These are phyloP conservation scores for Xanthoparmelia taractica DNA, from an alignment of 495 filamentous ascomycete genomes.

Conservation along the genomic window DNA sequence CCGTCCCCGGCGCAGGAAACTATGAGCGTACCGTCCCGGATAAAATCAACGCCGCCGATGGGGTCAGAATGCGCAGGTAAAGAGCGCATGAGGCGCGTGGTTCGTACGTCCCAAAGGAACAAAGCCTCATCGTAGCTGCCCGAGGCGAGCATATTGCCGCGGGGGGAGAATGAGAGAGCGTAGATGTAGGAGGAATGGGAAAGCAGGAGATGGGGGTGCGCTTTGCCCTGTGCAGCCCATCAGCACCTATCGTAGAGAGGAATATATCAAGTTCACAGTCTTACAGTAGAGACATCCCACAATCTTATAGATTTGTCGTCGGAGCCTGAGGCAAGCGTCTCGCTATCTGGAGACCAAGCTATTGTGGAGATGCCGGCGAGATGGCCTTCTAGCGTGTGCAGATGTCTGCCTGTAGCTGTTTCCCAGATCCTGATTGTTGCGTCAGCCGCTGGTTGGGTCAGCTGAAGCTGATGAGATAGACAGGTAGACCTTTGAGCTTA, in stretches of 20 bases:
- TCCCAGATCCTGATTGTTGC: conserved; percentile 87
- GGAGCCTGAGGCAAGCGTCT: conserved; percentile 78
- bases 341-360: conserved; percentile 82
- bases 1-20: conserved; percentile 85
- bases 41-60: conserved; percentile 87
- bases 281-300: conserved; percentile 69
- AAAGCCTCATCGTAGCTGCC: conserved; percentile 97
- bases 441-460: conserved; percentile 58
- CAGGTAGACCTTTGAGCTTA: conserved; percentile 32
- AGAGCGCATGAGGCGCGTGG: conserved; percentile 74
- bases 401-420: conserved; percentile 61
- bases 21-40: conserved; percentile 83
- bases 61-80: conserved; percentile 93
- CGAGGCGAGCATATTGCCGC: conserved; percentile 90
- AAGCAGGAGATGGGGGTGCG: conserved; percentile 56
- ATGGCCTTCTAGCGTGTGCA: conserved; percentile 88
- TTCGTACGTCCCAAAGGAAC: conserved; percentile 90
- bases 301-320: conserved; percentile 94
- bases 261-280: not conserved
- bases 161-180: conserved; percentile 85
- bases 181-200: conserved; percentile 97
- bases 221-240: conserved; percentile 37
- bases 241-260: not conserved
- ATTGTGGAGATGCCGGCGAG: conserved; percentile 84
- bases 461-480: conserved; percentile 7